A percentile compares a stretch with the other conserved stretches of the same genome.
Evolutionary conservation across 169 alveolate species (phyloP).

Genomic region (Babesia sp.): DNA sequence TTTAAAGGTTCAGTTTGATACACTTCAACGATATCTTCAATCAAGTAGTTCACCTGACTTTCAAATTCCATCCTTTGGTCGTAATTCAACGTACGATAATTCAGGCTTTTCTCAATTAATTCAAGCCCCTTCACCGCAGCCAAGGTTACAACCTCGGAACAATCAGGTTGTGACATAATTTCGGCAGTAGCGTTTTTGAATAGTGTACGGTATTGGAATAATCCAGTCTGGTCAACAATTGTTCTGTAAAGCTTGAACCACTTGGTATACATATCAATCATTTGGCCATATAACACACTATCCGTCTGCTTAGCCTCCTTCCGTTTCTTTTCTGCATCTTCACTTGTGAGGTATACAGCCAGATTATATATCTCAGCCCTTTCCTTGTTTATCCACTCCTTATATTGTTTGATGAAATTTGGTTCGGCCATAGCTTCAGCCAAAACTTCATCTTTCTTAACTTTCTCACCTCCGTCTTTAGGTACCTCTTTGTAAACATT

Average conservation of each 20-base stretch:
- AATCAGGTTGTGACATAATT: background rate
- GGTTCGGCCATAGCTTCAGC: background rate
- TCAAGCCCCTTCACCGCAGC: background rate
- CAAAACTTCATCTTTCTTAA: background rate
- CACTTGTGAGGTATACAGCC: background rate
- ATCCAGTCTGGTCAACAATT: background rate
- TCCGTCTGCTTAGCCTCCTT: background rate
- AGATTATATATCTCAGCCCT: background rate
- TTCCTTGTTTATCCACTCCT: background rate
- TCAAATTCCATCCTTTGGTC: background rate
- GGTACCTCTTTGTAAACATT: background rate
- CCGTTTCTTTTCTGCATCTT: background rate
- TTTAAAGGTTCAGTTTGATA: background rate
- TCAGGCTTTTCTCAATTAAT: background rate
- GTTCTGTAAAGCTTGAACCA: background rate
- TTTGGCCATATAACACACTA: background rate
- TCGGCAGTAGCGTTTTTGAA: background rate
- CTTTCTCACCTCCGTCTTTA: background rate
- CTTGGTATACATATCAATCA: background rate
- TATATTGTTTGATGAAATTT: too few species aligned
- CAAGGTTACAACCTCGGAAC: background rate
- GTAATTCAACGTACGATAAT: background rate
- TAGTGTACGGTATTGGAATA: background rate
- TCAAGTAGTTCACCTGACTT: background rate
- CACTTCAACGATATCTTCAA: background rate